Conservation (phyloP, 2,329 filamentous ascomycete species). For the Aspergillus thermomutatus region DNA sequence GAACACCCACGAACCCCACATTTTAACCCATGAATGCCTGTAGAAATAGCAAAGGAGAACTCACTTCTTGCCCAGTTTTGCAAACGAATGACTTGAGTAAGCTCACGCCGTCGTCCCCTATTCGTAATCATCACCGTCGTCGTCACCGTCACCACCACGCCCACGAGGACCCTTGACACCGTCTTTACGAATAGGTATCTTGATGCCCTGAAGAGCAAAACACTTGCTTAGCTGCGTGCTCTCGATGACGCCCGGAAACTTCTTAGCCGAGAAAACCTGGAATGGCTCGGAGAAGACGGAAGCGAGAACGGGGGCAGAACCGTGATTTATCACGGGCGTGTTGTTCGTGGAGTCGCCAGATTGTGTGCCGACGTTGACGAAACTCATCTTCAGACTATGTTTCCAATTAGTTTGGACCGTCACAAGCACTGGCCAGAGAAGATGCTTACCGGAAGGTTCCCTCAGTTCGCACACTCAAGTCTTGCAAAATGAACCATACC, state of each 20-base stretch:
- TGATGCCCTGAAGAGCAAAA: conserved; percentile 91
- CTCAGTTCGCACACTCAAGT: conserved; percentile 90
- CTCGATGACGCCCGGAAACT: conserved; percentile 96
- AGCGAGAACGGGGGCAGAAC: conserved; percentile 76
- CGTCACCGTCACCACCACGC: conserved; percentile 32
- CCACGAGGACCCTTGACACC: conserved; percentile 49
- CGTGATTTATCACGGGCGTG: conserved; percentile 61
- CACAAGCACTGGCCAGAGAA: no score
- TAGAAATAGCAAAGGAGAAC: conserved; percentile 13
- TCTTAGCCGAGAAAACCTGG: conserved; percentile 94
- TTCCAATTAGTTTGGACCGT: conserved; percentile 5
- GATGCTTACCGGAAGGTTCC: conserved; percentile 73
- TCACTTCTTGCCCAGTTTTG: neutral
- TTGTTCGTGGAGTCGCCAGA: conserved; percentile 37
- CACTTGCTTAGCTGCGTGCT: conserved; percentile 87
- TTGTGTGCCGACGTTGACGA: conserved; percentile 74
- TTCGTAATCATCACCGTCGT: conserved; percentile 31
- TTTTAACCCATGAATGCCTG: conserved; percentile 19
- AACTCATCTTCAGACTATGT: conserved; percentile 64
- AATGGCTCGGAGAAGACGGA: conserved; percentile 84
- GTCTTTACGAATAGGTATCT: conserved; percentile 94
- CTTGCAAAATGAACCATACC: conserved; percentile 95
- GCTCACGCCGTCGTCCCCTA: conserved; percentile 11
- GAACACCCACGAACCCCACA: conserved; percentile 26
- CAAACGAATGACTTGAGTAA: conserved; percentile 4